These are phyloP conservation scores for Pittosporum tobira DNA, from an alignment of 129 eudicot species.

Conservation along the genomic window DNA sequence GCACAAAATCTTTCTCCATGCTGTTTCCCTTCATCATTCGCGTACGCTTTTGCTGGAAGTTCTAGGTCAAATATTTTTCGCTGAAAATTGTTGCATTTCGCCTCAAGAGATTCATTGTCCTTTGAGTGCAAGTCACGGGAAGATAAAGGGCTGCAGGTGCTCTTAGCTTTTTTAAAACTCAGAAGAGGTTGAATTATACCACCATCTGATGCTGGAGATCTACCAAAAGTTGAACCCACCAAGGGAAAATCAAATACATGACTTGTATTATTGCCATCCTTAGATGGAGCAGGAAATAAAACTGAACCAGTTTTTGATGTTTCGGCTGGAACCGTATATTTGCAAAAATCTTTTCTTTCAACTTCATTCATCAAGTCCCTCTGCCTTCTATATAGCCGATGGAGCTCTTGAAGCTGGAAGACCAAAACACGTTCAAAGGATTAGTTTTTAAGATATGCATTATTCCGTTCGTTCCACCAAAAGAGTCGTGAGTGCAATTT, in stretches of 20 bases:
- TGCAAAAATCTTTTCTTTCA: constrained; percentile 21
- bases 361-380: constrained; percentile 55
- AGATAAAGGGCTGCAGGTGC: constrained; percentile 3
- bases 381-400: constrained; percentile 64
- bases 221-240: constrained; percentile 21
- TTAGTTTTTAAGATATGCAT: constrained; percentile 5
- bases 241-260: constrained; percentile 22
- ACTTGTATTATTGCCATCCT: constrained; percentile 18
- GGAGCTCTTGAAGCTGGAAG: constrained; percentile 75
- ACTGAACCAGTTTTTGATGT: constrained; percentile 20
- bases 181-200: constrained; percentile 14
- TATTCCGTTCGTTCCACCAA: too few species aligned
- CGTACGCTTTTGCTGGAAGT: constrained; percentile 25
- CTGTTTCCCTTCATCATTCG: constrained; percentile 19
- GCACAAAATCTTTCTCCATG: constrained; percentile 7
- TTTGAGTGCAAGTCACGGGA: constrained; percentile 7
- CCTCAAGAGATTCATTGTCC: constrained; percentile 2
- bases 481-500: too few species aligned
- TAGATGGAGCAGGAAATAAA: constrained; percentile 17
- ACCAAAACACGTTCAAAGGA: background rate
- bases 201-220: constrained; percentile 14
- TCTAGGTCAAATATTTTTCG: constrained; percentile 29
- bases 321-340: constrained; percentile 16
- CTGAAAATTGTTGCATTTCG: constrained; percentile 17
- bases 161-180: constrained; percentile 22